These are phyloP conservation scores for Candida freyschussii DNA, from an alignment of 1,139 yeast genomes.

Conservation along the genomic window DNA sequence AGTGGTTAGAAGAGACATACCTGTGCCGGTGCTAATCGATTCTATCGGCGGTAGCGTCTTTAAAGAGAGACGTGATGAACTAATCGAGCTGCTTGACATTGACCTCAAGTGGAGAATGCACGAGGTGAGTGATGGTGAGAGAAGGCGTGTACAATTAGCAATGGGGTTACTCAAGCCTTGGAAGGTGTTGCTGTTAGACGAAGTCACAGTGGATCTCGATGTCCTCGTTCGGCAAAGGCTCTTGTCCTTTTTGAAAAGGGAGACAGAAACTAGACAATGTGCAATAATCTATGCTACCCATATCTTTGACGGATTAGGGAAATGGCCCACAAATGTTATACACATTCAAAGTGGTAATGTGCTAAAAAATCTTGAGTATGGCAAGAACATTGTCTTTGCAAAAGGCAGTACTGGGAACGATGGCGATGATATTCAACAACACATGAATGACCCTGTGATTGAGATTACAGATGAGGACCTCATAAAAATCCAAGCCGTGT, in stretches of 20 bases:
- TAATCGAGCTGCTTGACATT: conserved; percentile 74
- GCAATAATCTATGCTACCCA: conserved; percentile 91
- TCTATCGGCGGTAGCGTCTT: conserved; percentile 79
- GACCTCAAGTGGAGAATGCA: conserved; percentile 93
- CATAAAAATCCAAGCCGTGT: conserved; percentile 39
- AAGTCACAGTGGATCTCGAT: conserved; percentile 93
- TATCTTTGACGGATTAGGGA: conserved; percentile 87
- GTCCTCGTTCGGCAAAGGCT: conserved; percentile 81
- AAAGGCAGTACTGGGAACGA: conserved; percentile 18
- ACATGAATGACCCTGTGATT: conserved; percentile 17
- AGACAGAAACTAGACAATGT: conserved; percentile 62
- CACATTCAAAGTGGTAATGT: conserved; percentile 71
- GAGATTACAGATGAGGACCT: conserved; percentile 18
- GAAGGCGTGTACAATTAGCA: conserved; percentile 86
- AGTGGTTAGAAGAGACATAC: conserved; percentile 83
- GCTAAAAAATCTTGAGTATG: conserved; percentile 28
- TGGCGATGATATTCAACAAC: conserved; percentile 29
- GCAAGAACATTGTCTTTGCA: conserved; percentile 31
- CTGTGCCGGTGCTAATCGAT: conserved; percentile 70
- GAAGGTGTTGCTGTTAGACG: conserved; percentile 79
- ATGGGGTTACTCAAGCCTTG: conserved; percentile 94
- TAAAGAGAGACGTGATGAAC: conserved; percentile 69
- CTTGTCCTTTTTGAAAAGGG: conserved; percentile 61
- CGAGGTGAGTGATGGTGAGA: conserved; percentile 86
- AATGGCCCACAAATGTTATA: conserved; percentile 83